Evolutionary conservation across 805 yeast genomes (phyloP), one percentile per base, ranked within the genome.

Genomic region (Monosporozyma yasuniensis): DNA sequence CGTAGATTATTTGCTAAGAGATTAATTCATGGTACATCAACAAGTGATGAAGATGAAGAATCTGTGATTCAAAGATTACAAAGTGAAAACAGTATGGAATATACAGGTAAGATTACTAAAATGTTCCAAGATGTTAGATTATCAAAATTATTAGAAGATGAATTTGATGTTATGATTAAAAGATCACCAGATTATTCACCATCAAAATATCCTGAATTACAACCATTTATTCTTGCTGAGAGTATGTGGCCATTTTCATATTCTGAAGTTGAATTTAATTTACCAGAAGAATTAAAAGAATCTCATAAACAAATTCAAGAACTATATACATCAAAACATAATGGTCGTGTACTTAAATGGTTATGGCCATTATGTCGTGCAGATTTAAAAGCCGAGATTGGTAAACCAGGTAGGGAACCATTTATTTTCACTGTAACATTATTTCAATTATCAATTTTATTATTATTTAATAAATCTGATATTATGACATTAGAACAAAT

Each of bases 41-140:
- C 86, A 43, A 83, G 88, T 34, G 95, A 87, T 51, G 78, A 81
- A 54, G 77, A 78, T 43, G 99, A 93, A 70, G 91, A 87, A 56
- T 70, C 78, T 51, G 81, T 93, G 54, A 87, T 93, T 53, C 87
- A 88, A 60, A 80, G 86, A 60, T 76, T 93, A 56, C 95, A 89
- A 65, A 84, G 85, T 51, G 95, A 85, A 52, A 91, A 93, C 67
- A 88, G 95, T 18, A 75, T 83, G 64, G 98, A 93, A 63, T 93
- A 91, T 66, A 90, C 98, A 1, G 83, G 87, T 49, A 91, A 90
- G 66, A 86, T 93, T 67, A 86, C 96, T 21, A 87, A 89, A 59
- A 93, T 93, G 99, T 90, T 93, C 66, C 86, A 84, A 64, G 99
- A 93, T 69, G 87, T 93, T 74, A 79, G 84, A 58, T 78, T 91